phyloP scores from a whole-genome alignment of 495 filamentous ascomycete genomes.

The Podospora tetraspora region DNA sequence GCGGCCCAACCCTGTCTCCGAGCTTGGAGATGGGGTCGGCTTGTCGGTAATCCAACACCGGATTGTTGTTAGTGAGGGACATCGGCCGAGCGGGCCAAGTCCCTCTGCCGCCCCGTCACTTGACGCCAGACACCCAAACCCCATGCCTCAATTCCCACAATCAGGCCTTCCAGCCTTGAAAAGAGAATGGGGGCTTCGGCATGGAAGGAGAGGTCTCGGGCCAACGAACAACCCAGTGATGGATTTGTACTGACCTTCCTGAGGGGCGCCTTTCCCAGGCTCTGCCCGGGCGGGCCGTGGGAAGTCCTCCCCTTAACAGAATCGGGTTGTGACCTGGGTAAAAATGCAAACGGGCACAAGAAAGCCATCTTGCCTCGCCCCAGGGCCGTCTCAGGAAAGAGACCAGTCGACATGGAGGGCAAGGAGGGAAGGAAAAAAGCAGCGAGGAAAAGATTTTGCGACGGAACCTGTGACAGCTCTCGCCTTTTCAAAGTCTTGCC shows the following conservation, averaged over 20 bases:
- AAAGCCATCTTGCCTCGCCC: neutral
- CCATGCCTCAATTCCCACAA: neutral
- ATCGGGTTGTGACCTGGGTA: neutral
- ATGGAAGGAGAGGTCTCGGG: neutral
- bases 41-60: neutral
- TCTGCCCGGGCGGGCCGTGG: neutral
- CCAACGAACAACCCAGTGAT: neutral
- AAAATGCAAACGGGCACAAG: neutral
- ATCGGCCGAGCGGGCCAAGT: neutral
- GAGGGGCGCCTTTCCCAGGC: neutral
- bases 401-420: neutral
- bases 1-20: conserved; percentile 1
- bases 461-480: neutral
- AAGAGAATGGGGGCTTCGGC: neutral
- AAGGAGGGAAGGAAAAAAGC: neutral
- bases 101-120: neutral
- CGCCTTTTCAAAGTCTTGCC: neutral
- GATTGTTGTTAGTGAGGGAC: neutral
- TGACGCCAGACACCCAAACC: neutral
- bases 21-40: neutral
- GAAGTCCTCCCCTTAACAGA: neutral
- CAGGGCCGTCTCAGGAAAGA: neutral
- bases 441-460: neutral
- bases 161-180: neutral
- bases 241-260: neutral